Conservation (phyloP, 345 rosid species). For the Euphorbia lathyris region DNA sequence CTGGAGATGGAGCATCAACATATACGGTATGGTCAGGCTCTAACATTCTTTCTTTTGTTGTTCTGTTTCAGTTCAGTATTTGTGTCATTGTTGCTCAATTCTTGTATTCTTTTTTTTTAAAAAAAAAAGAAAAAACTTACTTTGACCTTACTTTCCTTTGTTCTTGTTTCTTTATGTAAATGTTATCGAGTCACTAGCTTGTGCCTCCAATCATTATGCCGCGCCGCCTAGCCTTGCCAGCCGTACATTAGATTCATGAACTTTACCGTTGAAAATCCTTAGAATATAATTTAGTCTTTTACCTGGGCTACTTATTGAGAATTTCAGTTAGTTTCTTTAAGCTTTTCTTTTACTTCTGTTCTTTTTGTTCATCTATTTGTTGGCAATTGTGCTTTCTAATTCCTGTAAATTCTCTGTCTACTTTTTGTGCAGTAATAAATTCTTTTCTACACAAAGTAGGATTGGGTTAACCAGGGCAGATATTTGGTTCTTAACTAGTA, state of each 20-base stretch:
- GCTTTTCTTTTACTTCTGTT: background rate
- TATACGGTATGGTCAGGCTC: slow-evolving; percentile 44
- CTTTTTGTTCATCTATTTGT: no score
- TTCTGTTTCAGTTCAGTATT: background rate
- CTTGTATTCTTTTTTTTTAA: no score
- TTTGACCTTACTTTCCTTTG: no score
- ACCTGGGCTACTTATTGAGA: background rate
- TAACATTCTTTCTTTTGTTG: background rate
- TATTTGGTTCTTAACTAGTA: background rate
- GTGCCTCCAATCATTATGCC: no score
- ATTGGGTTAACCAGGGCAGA: background rate
- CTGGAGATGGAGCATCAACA: slow-evolving; percentile 86
- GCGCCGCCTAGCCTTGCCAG: no score
- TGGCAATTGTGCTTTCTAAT: background rate
- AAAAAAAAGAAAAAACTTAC: no score
- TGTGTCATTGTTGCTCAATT: no score
- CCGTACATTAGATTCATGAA: background rate
- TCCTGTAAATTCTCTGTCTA: background rate
- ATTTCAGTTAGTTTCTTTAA: background rate
- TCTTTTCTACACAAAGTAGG: background rate
- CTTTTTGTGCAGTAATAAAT: background rate
- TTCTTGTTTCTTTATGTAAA: no score
- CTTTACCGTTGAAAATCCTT: background rate
- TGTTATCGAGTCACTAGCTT: no score
- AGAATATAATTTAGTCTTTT: no score